Base-by-base conservation (phyloP, 371 early-diverging fungal genomes). In the Mortierella sp. region DNA sequence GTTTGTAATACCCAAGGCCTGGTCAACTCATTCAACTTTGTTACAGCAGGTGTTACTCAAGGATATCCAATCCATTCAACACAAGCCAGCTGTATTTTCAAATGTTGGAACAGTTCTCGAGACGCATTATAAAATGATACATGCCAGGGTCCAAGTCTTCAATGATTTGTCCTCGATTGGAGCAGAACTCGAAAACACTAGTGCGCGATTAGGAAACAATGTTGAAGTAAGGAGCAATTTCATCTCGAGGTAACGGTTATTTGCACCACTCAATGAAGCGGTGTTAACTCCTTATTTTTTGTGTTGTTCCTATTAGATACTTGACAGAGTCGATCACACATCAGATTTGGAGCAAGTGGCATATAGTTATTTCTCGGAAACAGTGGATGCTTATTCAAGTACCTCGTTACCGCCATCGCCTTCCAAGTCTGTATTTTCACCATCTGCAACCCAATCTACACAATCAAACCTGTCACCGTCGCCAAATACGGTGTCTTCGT, bases 1-100 rank as follows among this genome's bases (percentile, higher is more conserved):
- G 85, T 92, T 92, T 87, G 89, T 92, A 11, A 84, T 88, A 64
- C 92, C 92, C 21, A 88, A 87, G 40, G 74, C 71, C n/a, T 85
- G 85, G 85, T 65, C 74, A 5, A 71, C 69, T 6, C 83, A 84
- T 32, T 59, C 76, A 7, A 66, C 32, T 6, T 58, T 81, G 6
- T 22, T 81, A 40, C 72, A 72, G 41, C 68, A 81, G 32, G 72
- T 81, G 19, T 55, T 81, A 7, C 72, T 81, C 32, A 41, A 76
- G 11, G 82, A 81, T 36, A 61, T 81, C 2, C 82, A 76, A 53
- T 60, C 72, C 10, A 68, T 32, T 32, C 15, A 58, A 24, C 67
- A 76, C 55, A 71, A 69, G 21, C 82, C 82, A 0, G 55, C 66
- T 19, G 72, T 63, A 15, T 76, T 81, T 48, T 69, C 82, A 10